Base-by-base conservation (phyloP, 371 early-diverging fungal species). In the Circinella umbellata region DNA sequence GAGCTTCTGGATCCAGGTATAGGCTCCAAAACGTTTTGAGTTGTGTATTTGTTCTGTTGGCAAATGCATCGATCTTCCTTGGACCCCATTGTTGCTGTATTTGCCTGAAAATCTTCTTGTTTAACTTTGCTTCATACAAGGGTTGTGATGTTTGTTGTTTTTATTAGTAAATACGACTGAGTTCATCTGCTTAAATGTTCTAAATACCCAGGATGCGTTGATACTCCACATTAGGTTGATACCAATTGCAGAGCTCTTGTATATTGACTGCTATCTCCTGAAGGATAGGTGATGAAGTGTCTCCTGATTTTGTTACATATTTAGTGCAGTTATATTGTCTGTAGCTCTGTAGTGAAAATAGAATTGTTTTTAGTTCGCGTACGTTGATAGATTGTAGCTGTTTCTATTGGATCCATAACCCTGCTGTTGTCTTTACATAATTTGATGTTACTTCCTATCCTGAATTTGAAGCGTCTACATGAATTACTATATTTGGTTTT, bases 41-140 rank as follows among this genome's bases (percentile, higher is more conserved):
- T 46, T 71, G 57, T 34, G 71, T 34, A 54, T 67, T 78, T 63
- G 63, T 55, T 27, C 67, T 17, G 3, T 72, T 42, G 6, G 78
- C 80, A 53, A 83, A 83, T 35, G 72, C 73, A 60, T 83, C 80
- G 13, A 83, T 61, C 46, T 4, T 70, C 46, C 65, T 9, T 0
- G 47, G 47, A 46, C 63, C 69, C 70, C 48, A 61, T 55, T 17
- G 27, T 48, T 17, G 46, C 60, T 62, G 42, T 17, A 72, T 68
- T 39, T 17, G n/a, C 27, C 67, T 10, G 39, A 73, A 73, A 13
- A 37, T 5, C 4, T 47, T 60, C 71, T 66, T 68, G 10, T 2
- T 7, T 18, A 54, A 54, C 17, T 11, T 18, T 20, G 10, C n/a
- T 18, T 54, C 54, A 4, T 77, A 67, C 0, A 76, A 7, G 3